phyloP scores from a whole-genome alignment of 495 filamentous ascomycete genomes.

The Aspergillus mulundensis region DNA sequence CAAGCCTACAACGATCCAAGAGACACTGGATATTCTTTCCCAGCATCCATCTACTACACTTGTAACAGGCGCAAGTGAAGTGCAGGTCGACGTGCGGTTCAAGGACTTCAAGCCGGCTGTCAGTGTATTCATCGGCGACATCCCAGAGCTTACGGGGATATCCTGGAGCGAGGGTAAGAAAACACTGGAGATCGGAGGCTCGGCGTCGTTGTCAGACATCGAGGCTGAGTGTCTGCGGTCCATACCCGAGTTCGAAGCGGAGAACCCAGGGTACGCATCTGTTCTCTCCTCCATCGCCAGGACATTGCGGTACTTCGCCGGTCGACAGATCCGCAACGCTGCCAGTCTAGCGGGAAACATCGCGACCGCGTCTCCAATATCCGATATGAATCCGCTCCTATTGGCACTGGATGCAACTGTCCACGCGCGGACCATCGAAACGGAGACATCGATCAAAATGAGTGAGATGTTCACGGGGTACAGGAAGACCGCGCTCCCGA shows the following conservation, averaged over 20 bases:
- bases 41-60: constrained; percentile 81
- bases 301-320: constrained; percentile 84
- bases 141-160: constrained; percentile 76
- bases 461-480: constrained; percentile 87
- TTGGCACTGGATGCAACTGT: constrained; percentile 77
- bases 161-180: constrained; percentile 60
- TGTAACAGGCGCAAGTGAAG: constrained; percentile 92
- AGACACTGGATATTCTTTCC: constrained; percentile 84
- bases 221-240: constrained; percentile 48
- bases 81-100: constrained; percentile 97
- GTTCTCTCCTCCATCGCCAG: constrained; percentile 69
- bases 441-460: constrained; percentile 77
- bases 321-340: constrained; percentile 94
- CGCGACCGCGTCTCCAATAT: constrained; percentile 92
- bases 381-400: constrained; percentile 91
- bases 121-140: constrained; percentile 90
- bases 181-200: constrained; percentile 80
- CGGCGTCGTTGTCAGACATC: constrained; percentile 79
- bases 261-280: constrained; percentile 1
- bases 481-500: constrained; percentile 74
- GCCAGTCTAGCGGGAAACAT: constrained; percentile 94
- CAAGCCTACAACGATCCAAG: constrained; percentile 75
- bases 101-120: constrained; percentile 82
- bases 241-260: background rate
- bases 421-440: constrained; percentile 62